These are phyloP conservation scores for Alternaria brassicicola DNA, from an alignment of 2,329 filamentous ascomycete species.

Conservation along the genomic window DNA sequence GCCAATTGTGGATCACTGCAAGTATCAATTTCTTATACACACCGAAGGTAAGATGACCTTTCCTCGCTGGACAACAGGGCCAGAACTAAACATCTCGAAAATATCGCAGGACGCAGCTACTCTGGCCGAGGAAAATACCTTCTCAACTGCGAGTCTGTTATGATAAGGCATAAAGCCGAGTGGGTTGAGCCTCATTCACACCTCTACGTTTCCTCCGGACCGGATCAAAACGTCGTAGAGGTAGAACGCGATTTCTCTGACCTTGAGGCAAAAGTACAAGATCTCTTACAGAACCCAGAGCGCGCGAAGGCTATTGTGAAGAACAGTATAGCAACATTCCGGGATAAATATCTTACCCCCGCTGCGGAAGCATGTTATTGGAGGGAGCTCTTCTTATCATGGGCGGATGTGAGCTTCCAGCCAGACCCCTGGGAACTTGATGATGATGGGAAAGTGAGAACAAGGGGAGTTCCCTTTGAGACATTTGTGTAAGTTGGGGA, in stretches of 20 bases:
- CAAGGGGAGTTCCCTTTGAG: slow-evolving; percentile 1
- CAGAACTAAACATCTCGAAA: not conserved
- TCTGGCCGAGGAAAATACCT: slow-evolving; percentile 59
- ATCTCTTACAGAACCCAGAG: slow-evolving; percentile 19
- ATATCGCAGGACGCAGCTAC: slow-evolving; percentile 40
- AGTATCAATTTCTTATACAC: slow-evolving; percentile 53
- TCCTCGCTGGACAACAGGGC: not conserved
- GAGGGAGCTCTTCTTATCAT: slow-evolving; percentile 20
- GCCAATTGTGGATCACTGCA: slow-evolving; percentile 29
- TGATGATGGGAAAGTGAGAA: not conserved
- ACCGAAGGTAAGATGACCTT: slow-evolving; percentile 54
- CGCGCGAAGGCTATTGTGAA: slow-evolving; percentile 17
- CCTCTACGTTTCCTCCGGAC: slow-evolving; percentile 17
- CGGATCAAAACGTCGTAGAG: slow-evolving; percentile 25
- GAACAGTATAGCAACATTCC: slow-evolving; percentile 23
- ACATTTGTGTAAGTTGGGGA: slow-evolving; percentile 12
- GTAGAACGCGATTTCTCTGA: slow-evolving; percentile 31
- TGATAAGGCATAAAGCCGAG: slow-evolving; percentile 23
- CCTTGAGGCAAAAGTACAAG: slow-evolving; percentile 17
- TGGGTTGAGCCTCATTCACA: slow-evolving; percentile 25
- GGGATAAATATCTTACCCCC: slow-evolving; percentile 23
- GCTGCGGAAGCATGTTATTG: slow-evolving; percentile 28
- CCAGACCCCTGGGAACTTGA: slow-evolving; percentile 11
- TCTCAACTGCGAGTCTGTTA: slow-evolving; percentile 51
- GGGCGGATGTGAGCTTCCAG: slow-evolving; percentile 19